These are phyloP conservation scores for Acephala macrosclerotiorum DNA, from an alignment of 2,329 filamentous ascomycete species.

Conservation along the genomic window DNA sequence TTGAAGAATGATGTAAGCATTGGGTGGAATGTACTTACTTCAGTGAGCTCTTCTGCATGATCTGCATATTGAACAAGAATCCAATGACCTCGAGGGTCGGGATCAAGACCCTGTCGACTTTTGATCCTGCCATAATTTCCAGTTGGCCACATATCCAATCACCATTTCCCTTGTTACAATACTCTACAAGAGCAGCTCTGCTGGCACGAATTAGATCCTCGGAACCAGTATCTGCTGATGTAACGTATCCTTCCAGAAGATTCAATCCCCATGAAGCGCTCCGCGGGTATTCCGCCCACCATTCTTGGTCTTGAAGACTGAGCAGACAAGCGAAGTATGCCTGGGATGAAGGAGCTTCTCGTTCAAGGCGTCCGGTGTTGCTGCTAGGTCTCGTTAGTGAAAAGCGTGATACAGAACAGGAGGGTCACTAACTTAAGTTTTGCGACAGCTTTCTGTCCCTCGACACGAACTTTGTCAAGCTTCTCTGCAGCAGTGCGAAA, in stretches of 20 bases:
- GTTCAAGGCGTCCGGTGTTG: slow-evolving; percentile 4
- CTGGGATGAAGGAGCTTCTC: slow-evolving; percentile 22
- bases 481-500: slow-evolving; percentile 85
- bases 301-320: slow-evolving; percentile 23
- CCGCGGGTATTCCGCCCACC: slow-evolving; percentile 30
- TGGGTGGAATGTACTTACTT: background rate
- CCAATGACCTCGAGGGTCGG: slow-evolving; percentile 79
- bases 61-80: slow-evolving; percentile 74
- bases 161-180: slow-evolving; percentile 49
- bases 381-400: background rate
- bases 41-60: slow-evolving; percentile 50
- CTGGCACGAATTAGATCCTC: slow-evolving; percentile 77
- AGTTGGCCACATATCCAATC: slow-evolving; percentile 50
- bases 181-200: slow-evolving; percentile 67
- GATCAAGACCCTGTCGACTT: slow-evolving; percentile 73
- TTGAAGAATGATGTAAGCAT: slow-evolving; percentile 8
- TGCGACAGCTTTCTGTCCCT: slow-evolving; percentile 60
- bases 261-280: slow-evolving; percentile 55
- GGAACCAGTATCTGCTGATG: slow-evolving; percentile 79
- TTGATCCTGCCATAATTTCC: slow-evolving; percentile 42
- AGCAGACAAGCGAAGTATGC: slow-evolving; percentile 36
- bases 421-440: background rate
- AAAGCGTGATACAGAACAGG: slow-evolving; percentile 25
- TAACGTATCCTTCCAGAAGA: slow-evolving; percentile 72
- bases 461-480: slow-evolving; percentile 81